Conservation (phyloP, 768 basidiomycete genomes). For the Nidularia sp. region DNA sequence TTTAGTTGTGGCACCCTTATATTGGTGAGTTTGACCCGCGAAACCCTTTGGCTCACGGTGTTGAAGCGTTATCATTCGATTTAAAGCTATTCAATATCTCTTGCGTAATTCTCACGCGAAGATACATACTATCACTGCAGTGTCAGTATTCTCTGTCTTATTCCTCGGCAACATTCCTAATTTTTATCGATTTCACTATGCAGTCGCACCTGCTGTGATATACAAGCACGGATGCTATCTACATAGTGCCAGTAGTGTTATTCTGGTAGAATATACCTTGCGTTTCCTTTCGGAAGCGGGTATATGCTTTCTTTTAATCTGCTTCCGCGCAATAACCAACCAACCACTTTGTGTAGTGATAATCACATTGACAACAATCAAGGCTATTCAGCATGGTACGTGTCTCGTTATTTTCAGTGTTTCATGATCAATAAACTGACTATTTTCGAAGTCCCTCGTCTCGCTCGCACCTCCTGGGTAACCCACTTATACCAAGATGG, state of each 20-base stretch:
- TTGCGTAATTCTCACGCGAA: neutral
- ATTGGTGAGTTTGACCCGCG: neutral
- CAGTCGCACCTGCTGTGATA: neutral
- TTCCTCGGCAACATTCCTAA: neutral
- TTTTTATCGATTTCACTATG: neutral
- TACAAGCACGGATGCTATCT: neutral
- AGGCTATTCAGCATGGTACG: neutral
- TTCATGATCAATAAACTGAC: neutral
- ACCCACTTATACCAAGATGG: slow-evolving; percentile 4
- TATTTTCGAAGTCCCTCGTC: no score
- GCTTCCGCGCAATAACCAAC: neutral
- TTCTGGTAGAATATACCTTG: neutral
- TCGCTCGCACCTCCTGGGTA: slow-evolving; percentile 2
- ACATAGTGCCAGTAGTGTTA: neutral
- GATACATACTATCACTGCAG: neutral
- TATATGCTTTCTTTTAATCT: neutral
- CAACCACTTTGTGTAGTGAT: neutral
- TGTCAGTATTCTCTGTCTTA: neutral
- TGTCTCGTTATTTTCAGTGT: neutral
- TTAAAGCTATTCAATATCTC: neutral
- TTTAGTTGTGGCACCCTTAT: neutral
- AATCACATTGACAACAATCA: neutral
- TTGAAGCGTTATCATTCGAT: neutral
- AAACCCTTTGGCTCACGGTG: neutral
- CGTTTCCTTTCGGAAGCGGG: neutral